These are phyloP conservation scores for Lactuca sativa DNA, from an alignment of 129 eudicot genomes.

Conservation along the genomic window DNA sequence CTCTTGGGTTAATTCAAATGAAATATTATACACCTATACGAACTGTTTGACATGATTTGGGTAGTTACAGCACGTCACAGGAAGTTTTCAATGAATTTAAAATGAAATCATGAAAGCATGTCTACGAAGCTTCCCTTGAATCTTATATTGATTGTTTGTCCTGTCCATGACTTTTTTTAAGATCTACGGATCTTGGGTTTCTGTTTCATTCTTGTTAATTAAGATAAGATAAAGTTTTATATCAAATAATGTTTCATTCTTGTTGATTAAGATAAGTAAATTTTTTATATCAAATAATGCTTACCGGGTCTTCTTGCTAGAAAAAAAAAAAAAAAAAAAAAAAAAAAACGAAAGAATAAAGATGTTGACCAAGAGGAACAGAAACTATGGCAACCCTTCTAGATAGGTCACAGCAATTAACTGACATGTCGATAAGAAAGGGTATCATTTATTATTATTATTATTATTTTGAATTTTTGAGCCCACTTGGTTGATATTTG, in stretches of 20 bases:
- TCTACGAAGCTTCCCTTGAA: not conserved
- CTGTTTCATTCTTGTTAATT: not conserved
- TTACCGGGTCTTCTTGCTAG: not conserved
- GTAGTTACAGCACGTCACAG: constrained; percentile 10
- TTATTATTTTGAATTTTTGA: not conserved
- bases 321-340: not conserved
- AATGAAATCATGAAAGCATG: not conserved
- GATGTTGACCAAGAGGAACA: constrained; percentile 1
- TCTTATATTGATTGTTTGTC: not conserved
- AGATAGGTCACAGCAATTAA: not conserved
- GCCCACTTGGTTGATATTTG: constrained; percentile 12
- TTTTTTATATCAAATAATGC: not conserved
- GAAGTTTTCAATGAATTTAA: not conserved
- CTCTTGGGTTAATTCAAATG: not conserved
- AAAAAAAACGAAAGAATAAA: no score
- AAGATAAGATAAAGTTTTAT: not conserved
- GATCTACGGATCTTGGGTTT: not conserved
- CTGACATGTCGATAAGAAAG: not conserved
- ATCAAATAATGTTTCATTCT: not conserved
- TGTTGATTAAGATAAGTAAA: not conserved
- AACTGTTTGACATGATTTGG: constrained; percentile 6
- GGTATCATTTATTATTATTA: not conserved
- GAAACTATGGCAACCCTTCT: not conserved
- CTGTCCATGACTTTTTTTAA: not conserved
- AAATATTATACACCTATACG: not conserved